Percentiles rank a stretch among this genome's conserved stretches.
Conservation (phyloP, 148 eudicot species). For the Nepenthes mirabilis region DNA sequence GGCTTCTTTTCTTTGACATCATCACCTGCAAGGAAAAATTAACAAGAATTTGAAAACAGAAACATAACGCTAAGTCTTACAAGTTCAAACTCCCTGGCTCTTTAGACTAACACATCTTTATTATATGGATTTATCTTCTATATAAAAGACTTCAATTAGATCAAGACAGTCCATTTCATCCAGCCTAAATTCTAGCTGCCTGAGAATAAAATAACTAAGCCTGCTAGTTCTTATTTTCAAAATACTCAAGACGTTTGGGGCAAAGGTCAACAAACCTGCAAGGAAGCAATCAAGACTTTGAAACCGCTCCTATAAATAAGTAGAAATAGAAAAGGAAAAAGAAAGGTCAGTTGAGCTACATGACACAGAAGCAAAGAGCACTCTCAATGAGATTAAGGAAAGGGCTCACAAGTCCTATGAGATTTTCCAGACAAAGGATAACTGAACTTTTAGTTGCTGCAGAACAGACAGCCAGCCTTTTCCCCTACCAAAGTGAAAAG, state of each 20-base stretch:
- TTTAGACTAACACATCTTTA: neutral
- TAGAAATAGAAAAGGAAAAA: slow-evolving; percentile 1
- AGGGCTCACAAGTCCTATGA: slow-evolving; percentile 66
- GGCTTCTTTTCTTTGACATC: slow-evolving; percentile 98
- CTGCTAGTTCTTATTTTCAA: too few species aligned
- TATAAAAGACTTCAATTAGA: too few species aligned
- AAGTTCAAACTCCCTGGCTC: neutral
- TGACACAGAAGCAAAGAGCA: neutral
- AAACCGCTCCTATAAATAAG: slow-evolving; percentile 68
- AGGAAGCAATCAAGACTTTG: slow-evolving; percentile 90
- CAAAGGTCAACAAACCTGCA: slow-evolving; percentile 47
- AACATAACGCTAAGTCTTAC: neutral
- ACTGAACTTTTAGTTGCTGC: slow-evolving; percentile 99
- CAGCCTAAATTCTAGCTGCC: too few species aligned
- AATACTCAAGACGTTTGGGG: neutral
- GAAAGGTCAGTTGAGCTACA: neutral
- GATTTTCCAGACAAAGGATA: slow-evolving; percentile 81
- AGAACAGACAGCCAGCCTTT: slow-evolving; percentile 84
- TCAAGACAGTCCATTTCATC: too few species aligned
- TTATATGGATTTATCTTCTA: neutral
- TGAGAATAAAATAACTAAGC: too few species aligned
- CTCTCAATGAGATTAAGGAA: neutral
- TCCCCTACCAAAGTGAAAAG: slow-evolving; percentile 39
- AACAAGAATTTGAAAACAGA: slow-evolving; percentile 1
- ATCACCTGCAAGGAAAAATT: slow-evolving; percentile 44